Evolutionary conservation across 495 filamentous ascomycete genomes (phyloP).

Genomic region (Barbatosphaeria neglecta): DNA sequence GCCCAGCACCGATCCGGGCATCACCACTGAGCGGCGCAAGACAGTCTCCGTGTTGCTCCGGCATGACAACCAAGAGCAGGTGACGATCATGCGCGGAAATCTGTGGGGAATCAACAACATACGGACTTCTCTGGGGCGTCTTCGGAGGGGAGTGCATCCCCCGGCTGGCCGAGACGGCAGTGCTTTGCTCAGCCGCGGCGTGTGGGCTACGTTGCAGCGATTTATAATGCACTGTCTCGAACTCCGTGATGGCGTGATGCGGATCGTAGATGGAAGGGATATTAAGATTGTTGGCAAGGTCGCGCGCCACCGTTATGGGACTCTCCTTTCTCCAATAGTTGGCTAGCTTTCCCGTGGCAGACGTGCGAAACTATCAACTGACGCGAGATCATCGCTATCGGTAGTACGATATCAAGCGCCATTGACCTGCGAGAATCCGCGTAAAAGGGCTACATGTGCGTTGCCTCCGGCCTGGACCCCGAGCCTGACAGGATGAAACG

Average conservation of each 20-base stretch:
- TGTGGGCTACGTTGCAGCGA: slow-evolving; percentile 56
- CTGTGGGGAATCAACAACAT: slow-evolving; percentile 74
- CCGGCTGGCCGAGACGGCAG: slow-evolving; percentile 49
- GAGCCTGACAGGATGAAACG: slow-evolving; percentile 69
- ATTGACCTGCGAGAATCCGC: slow-evolving; percentile 76
- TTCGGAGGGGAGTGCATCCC: slow-evolving; percentile 64
- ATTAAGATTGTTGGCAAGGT: slow-evolving; percentile 51
- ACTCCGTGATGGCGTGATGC: slow-evolving; percentile 52
- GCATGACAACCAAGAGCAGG: slow-evolving; percentile 50
- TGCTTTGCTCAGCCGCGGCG: slow-evolving; percentile 46
- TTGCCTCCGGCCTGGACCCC: slow-evolving; percentile 59
- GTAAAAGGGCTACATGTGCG: slow-evolving; percentile 60
- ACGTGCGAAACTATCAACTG: slow-evolving; percentile 34
- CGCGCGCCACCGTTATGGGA: neutral
- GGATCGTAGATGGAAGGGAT: slow-evolving; percentile 44
- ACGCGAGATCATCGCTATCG: slow-evolving; percentile 47
- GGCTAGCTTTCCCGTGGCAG: slow-evolving; percentile 8
- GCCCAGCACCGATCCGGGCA: slow-evolving; percentile 53
- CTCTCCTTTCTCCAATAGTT: neutral
- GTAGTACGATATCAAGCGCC: slow-evolving; percentile 57
- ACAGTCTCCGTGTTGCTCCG: slow-evolving; percentile 57
- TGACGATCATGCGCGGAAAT: slow-evolving; percentile 48
- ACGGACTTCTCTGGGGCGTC: slow-evolving; percentile 52
- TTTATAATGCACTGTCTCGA: slow-evolving; percentile 48
- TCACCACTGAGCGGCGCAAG: slow-evolving; percentile 65